Conservation (phyloP, 176 grass and related monocot genomes). For the Stipa capillata region DNA sequence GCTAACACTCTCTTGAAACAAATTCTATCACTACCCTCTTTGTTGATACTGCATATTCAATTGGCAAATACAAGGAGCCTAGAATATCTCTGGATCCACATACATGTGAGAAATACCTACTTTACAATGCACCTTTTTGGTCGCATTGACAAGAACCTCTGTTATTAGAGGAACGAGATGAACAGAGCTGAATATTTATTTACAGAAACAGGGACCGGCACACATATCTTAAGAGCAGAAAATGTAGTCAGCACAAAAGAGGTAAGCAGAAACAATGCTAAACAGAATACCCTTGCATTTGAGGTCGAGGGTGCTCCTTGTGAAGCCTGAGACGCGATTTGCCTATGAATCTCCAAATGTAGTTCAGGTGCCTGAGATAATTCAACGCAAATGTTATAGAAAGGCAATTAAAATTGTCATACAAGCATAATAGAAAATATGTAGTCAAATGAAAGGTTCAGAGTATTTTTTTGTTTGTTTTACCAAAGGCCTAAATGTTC, state of each 20-base stretch:
- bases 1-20: not conserved
- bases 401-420: not conserved
- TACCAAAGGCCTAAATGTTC: not conserved
- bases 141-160: not conserved
- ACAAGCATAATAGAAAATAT: not conserved
- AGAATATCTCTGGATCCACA: not conserved
- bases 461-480: conserved; percentile 35
- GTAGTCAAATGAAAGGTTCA: not conserved
- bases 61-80: not conserved
- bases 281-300: conserved; percentile 45
- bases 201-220: not conserved
- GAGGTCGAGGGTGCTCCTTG: conserved; percentile 33
- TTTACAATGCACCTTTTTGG: not conserved
- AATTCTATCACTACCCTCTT: not conserved
- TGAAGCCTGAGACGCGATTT: conserved; percentile 45
- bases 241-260: not conserved
- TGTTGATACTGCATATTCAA: not conserved
- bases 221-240: not conserved
- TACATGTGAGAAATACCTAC: not conserved
- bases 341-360: conserved; percentile 58
- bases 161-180: not conserved
- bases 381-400: not conserved
- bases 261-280: not conserved
- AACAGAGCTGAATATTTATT: not conserved
- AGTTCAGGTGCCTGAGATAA: conserved; percentile 52